Conservation (phyloP, 495 filamentous ascomycete genomes). For the Podospora anserina region DNA sequence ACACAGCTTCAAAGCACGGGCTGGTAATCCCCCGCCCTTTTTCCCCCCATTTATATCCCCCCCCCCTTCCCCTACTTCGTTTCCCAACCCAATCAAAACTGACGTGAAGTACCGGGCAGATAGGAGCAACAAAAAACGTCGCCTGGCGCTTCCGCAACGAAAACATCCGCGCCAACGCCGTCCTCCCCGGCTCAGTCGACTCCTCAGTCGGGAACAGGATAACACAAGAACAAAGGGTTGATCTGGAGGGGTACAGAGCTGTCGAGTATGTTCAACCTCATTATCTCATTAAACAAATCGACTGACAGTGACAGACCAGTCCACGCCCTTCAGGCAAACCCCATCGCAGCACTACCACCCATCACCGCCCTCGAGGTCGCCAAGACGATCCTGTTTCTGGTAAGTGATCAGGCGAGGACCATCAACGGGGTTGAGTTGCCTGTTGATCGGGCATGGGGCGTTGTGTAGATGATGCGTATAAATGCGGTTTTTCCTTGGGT, state of each 20-base stretch:
- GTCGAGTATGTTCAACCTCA: slow-evolving; percentile 18
- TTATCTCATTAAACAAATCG: not conserved
- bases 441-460: slow-evolving; percentile 35
- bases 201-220: slow-evolving; percentile 22
- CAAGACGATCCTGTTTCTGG: slow-evolving; percentile 37
- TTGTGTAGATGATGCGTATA: slow-evolving; percentile 14
- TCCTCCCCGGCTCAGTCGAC: slow-evolving; percentile 28
- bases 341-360: slow-evolving; percentile 21
- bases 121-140: slow-evolving; percentile 46
- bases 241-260: slow-evolving; percentile 26
- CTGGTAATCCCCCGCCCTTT: slow-evolving; percentile 19
- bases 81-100: too few species aligned
- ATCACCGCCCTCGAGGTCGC: slow-evolving; percentile 38
- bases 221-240: not conserved
- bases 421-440: slow-evolving; percentile 39
- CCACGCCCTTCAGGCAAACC: slow-evolving; percentile 27
- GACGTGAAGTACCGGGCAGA: slow-evolving; percentile 5
- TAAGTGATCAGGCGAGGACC: slow-evolving; percentile 34
- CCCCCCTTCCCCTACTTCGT: too few species aligned
- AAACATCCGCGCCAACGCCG: slow-evolving; percentile 28
- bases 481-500: not conserved
- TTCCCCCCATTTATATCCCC: not conserved
- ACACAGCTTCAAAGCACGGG: slow-evolving; percentile 40
- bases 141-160: slow-evolving; percentile 44
- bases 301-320: slow-evolving; percentile 25